phyloP scores from a whole-genome alignment of 306 rosid species.

The Gastrolobium villosum region DNA sequence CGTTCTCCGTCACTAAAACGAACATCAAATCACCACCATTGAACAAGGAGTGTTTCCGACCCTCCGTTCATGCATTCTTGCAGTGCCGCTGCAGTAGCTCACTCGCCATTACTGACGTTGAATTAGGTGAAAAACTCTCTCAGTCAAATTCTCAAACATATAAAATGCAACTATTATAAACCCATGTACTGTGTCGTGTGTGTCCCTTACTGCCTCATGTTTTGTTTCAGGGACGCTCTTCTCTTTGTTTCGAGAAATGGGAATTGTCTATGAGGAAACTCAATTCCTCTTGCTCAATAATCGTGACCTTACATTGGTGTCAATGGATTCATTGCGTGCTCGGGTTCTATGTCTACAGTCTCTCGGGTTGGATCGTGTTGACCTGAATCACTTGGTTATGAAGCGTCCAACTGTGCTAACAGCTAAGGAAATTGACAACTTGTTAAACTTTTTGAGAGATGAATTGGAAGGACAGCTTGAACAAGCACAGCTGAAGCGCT shows the following conservation, averaged over 20 bases:
- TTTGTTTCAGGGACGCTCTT: slow-evolving; percentile 58
- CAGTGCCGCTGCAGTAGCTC: slow-evolving; percentile 47
- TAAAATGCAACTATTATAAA: background rate
- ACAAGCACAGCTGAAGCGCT: slow-evolving; percentile 56
- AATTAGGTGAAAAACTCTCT: slow-evolving; percentile 58
- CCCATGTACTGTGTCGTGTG: too few species aligned
- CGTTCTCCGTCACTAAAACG: background rate
- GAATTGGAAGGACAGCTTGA: slow-evolving; percentile 65
- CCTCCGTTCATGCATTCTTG: slow-evolving; percentile 32
- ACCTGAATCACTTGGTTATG: slow-evolving; percentile 49
- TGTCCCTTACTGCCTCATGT: background rate
- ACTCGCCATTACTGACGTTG: background rate
- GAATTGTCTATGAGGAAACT: slow-evolving; percentile 55
- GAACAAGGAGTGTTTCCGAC: slow-evolving; percentile 36
- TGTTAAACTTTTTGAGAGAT: slow-evolving; percentile 57
- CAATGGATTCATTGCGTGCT: slow-evolving; percentile 55
- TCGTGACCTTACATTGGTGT: slow-evolving; percentile 46
- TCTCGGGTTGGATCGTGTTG: slow-evolving; percentile 59
- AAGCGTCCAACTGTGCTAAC: slow-evolving; percentile 60
- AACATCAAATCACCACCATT: slow-evolving; percentile 24
- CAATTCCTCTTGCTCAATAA: slow-evolving; percentile 54
- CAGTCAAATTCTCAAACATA: slow-evolving; percentile 62
- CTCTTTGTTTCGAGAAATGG: slow-evolving; percentile 65
- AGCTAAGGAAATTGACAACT: slow-evolving; percentile 57
- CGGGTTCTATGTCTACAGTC: slow-evolving; percentile 61